These are phyloP conservation scores for Solanum boliviense DNA, from an alignment of 257 asterid species.

Conservation along the genomic window DNA sequence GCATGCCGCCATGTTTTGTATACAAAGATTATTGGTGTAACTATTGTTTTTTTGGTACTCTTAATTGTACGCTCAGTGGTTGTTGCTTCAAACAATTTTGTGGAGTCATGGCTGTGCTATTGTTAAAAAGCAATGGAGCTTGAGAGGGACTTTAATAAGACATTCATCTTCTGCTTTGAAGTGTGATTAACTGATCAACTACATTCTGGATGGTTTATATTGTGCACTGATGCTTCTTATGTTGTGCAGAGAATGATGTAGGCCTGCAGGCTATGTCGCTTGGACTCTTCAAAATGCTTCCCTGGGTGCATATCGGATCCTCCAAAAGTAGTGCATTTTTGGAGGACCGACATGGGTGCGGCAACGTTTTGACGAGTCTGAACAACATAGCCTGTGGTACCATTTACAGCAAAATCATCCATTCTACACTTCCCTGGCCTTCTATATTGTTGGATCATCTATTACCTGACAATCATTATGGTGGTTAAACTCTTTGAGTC, in stretches of 20 bases:
- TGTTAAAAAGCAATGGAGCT: background rate
- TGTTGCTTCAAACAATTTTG: background rate
- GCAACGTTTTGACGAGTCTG: background rate
- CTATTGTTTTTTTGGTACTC: slow-evolving; percentile 7
- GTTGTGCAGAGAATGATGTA: background rate
- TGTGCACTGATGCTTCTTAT: background rate
- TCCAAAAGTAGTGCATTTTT: background rate
- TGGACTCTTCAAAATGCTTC: background rate
- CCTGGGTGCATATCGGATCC: background rate
- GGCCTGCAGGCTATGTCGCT: background rate
- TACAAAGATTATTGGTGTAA: background rate
- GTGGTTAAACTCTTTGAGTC: background rate
- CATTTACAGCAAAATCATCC: background rate
- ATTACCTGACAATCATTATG: background rate
- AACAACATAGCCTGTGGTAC: background rate
- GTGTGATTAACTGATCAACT: background rate
- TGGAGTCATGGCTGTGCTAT: background rate
- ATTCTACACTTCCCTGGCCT: background rate
- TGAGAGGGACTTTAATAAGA: background rate
- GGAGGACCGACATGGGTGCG: background rate
- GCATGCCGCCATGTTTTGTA: background rate
- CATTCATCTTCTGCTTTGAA: background rate
- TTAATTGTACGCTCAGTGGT: background rate
- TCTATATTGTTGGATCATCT: background rate
- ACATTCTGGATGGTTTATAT: background rate